phyloP scores from a whole-genome alignment of 192 early-diverging fungal species.

The Podila epicladia region DNA sequence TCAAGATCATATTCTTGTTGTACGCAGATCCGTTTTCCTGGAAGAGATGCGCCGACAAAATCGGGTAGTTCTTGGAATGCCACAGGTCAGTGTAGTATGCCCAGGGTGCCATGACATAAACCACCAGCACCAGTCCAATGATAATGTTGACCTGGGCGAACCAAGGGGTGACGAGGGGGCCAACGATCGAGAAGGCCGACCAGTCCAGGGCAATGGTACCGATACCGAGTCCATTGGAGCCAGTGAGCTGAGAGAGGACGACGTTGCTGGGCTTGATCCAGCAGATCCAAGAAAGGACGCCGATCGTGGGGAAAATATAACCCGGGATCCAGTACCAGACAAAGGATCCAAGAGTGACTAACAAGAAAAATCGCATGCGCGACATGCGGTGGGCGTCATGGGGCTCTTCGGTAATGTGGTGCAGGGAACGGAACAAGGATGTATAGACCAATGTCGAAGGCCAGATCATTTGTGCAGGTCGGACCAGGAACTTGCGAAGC shows the following conservation, averaged over 20 bases:
- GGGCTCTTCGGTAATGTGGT: constrained; percentile 37
- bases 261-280: constrained; percentile 53
- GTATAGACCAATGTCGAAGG: constrained; percentile 76
- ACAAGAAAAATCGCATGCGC: constrained; percentile 65
- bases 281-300: constrained; percentile 56
- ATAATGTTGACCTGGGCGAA: constrained; percentile 57
- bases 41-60: constrained; percentile 6
- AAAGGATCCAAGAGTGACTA: constrained; percentile 56
- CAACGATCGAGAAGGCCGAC: constrained; percentile 35
- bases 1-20: no score
- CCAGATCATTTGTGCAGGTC: constrained; percentile 86
- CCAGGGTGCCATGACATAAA: constrained; percentile 59
- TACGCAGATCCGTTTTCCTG: no score
- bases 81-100: constrained; percentile 57
- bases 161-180: constrained; percentile 40
- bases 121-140: constrained; percentile 54
- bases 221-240: constrained; percentile 58
- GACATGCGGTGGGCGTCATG: constrained; percentile 13
- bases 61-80: constrained; percentile 49
- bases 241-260: constrained; percentile 48
- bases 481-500: constrained; percentile 77
- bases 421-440: constrained; percentile 78
- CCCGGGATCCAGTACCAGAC: constrained; percentile 65
- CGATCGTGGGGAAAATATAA: constrained; percentile 54
- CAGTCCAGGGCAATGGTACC: constrained; percentile 66